phyloP scores from a whole-genome alignment of 1,139 yeast genomes.

The Kodamaea derodonti region DNA sequence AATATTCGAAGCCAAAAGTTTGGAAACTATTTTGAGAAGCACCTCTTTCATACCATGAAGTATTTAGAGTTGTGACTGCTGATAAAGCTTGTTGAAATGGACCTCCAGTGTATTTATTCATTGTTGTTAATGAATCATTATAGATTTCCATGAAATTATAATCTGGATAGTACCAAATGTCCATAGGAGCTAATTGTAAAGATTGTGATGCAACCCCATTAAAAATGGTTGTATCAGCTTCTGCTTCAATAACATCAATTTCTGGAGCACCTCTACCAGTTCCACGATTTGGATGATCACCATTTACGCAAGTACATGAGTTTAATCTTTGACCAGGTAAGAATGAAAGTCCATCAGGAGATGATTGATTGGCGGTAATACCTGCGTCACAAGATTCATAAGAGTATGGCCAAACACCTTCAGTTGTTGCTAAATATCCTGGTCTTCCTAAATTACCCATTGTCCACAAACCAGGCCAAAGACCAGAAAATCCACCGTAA shows the following conservation, averaged over 20 bases:
- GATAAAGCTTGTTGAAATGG: conserved; percentile 84
- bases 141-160: conserved; percentile 64
- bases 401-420: conserved; percentile 34
- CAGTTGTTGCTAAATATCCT: conserved; percentile 28
- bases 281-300: conserved; percentile 75
- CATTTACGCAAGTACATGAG: conserved; percentile 63
- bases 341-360: conserved; percentile 29
- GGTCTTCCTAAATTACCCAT: conserved; percentile 32
- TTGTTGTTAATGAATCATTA: conserved; percentile 56
- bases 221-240: conserved; percentile 44
- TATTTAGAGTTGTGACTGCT: conserved; percentile 65
- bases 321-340: conserved; percentile 29
- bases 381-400: conserved; percentile 31
- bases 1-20: conserved; percentile 71
- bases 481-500: conserved; percentile 26
- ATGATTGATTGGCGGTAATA: conserved; percentile 28
- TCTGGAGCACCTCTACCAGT: conserved; percentile 88
- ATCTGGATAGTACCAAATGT: conserved; percentile 82
- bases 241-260: conserved; percentile 81
- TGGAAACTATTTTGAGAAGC: conserved; percentile 50
- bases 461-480: conserved; percentile 34
- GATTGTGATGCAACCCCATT: conserved; percentile 79
- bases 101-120: conserved; percentile 81
- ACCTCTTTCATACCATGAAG: conserved; percentile 72
- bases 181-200: conserved; percentile 78